Conservation (phyloP, 495 filamentous ascomycete genomes). For the Trichodelitschia bisporula region DNA sequence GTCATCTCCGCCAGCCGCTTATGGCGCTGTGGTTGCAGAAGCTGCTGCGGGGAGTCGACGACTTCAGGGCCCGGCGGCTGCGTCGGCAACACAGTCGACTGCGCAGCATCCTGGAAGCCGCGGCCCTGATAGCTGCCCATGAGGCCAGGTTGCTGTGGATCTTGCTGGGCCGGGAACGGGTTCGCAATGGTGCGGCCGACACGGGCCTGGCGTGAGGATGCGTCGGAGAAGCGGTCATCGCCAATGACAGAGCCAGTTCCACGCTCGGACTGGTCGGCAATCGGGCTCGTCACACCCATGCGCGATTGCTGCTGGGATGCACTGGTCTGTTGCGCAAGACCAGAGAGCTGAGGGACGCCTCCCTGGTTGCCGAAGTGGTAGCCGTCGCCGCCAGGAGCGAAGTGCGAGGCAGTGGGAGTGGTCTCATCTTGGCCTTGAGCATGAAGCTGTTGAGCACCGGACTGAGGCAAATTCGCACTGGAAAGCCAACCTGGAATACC, state of each 20-base stretch:
- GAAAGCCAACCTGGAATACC: slow-evolving; percentile 1
- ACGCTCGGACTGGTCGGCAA: too few relatives aligned
- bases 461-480: slow-evolving; percentile 1
- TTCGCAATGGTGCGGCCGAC: slow-evolving; percentile 16
- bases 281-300: too few relatives aligned
- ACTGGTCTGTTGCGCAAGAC: slow-evolving; percentile 34
- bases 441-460: slow-evolving; percentile 12
- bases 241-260: too few relatives aligned
- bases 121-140: too few relatives aligned
- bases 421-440: too few relatives aligned
- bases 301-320: slow-evolving; percentile 8
- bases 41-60: slow-evolving; percentile 13
- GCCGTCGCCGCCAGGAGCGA: slow-evolving; percentile 30
- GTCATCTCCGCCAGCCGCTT: slow-evolving; percentile 51
- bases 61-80: background rate
- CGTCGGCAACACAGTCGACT: slow-evolving; percentile 11
- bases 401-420: slow-evolving; percentile 26
- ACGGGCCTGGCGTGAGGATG: slow-evolving; percentile 5
- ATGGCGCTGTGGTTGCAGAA: slow-evolving; percentile 21
- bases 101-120: too few relatives aligned
- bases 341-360: slow-evolving; percentile 28
- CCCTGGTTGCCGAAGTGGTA: slow-evolving; percentile 35
- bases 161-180: too few relatives aligned
- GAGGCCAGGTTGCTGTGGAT: too few relatives aligned
- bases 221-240: too few relatives aligned